Base-by-base conservation (phyloP, 1,284 basidiomycete genomes). In the Malassezia dermatis region DNA sequence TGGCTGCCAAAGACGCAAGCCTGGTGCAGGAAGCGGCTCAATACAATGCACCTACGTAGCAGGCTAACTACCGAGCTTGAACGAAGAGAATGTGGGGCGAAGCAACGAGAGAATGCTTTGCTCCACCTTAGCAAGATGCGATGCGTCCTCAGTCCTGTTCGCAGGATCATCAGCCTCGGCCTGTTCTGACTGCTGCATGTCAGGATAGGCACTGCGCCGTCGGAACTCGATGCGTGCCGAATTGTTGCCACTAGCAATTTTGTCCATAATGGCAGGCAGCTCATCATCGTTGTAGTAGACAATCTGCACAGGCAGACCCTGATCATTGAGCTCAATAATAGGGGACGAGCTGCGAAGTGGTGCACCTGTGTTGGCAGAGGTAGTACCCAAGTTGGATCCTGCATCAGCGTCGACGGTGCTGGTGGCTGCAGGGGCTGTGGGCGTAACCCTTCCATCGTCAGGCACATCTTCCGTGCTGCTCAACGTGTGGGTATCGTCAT, bases 271-370 rank as follows among this genome's bases (percentile, higher is more conserved):
- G 17, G 41, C 28, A 5, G 49, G 49, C 4, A 57, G 45, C 17
- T 57, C 55, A 8, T 57, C 55, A 21, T 57, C 55, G 17, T 52
- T 27, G 35, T 57, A 51, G 30, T 57, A 57, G 15, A 57, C 55
- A 10, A 57, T 46, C 15, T 57, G 54, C 19, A 51, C 48, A 19
- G 54, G 54, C n/a, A 51, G 13, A 1, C 42, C 54, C n/a, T 37
- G 48, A n/a, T 48, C 48, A 32, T 49, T 49, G 19, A 41, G 3
- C 23, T 49, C 48, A 24, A 41, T 24, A 37, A 35, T 34, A 17
- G 31, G 46, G 23, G 48, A 30, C 5, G 21, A 15, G 15, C 37
- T 34, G 32, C 32, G 32, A 34, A 7, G 17, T 21, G 37, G 37
- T 7, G 7, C 37, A 11, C 19, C 17, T 19, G 37, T 10, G 10